Conservation (phyloP, 1,139 yeast genomes). For the Taphrina deformans region DNA sequence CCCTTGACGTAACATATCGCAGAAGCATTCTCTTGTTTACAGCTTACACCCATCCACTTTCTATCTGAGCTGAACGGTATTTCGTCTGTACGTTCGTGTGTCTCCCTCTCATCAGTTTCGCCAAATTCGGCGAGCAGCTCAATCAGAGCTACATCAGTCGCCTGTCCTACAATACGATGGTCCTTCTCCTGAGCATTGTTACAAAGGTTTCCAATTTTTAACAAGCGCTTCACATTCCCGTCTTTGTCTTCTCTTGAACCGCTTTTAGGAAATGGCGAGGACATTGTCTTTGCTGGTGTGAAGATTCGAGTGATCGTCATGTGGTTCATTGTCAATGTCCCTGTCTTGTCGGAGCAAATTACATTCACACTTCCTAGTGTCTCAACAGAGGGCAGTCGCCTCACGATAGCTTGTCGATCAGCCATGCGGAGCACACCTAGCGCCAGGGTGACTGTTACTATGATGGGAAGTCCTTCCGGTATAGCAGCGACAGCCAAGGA, state of each 20-base stretch:
- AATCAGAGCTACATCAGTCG: slow-evolving; percentile 87
- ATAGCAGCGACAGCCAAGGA: slow-evolving; percentile 97
- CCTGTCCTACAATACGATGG: slow-evolving; percentile 75
- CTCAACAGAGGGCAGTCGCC: slow-evolving; percentile 90
- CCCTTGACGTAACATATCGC: slow-evolving; percentile 76
- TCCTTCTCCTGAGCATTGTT: slow-evolving; percentile 58
- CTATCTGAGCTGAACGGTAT: slow-evolving; percentile 80
- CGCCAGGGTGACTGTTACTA: slow-evolving; percentile 93
- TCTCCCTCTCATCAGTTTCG: slow-evolving; percentile 50
- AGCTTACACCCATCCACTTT: slow-evolving; percentile 84
- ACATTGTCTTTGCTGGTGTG: slow-evolving; percentile 66
- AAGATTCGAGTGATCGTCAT: slow-evolving; percentile 88
- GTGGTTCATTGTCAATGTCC: slow-evolving; percentile 89
- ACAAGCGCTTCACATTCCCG: slow-evolving; percentile 22
- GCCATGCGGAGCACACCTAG: slow-evolving; percentile 96
- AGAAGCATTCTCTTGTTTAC: slow-evolving; percentile 59
- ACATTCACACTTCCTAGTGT: slow-evolving; percentile 94
- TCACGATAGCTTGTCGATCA: slow-evolving; percentile 83
- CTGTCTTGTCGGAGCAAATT: slow-evolving; percentile 92
- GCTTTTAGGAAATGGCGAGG: slow-evolving; percentile 26
- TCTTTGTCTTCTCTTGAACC: slow-evolving; percentile 23
- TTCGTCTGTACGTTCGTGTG: slow-evolving; percentile 59
- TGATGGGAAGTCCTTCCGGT: slow-evolving; percentile 95
- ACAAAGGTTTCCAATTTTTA: slow-evolving; percentile 66
- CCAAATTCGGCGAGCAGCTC: slow-evolving; percentile 73